phyloP scores from a whole-genome alignment of 1,139 yeast species.

The Kurtzmaniella natalensis region DNA sequence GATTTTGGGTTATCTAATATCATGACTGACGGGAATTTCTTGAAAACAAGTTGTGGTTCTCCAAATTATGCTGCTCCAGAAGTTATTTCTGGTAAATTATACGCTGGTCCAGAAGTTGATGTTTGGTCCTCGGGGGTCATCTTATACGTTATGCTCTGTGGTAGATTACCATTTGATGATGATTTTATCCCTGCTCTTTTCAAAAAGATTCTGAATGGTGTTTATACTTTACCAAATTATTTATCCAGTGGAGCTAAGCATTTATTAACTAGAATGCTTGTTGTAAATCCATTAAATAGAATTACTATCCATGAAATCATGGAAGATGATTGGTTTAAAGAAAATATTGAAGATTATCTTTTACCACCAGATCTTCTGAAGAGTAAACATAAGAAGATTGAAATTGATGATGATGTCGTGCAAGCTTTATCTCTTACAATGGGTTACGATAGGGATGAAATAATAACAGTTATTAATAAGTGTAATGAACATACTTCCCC shows the following conservation, averaged over 20 bases:
- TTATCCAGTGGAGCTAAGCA: slow-evolving; percentile 85
- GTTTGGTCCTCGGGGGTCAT: slow-evolving; percentile 99
- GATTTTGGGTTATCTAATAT: slow-evolving; percentile 94
- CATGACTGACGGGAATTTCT: slow-evolving; percentile 96
- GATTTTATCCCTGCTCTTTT: slow-evolving; percentile 95
- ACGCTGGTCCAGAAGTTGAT: slow-evolving; percentile 98
- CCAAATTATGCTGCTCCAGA: slow-evolving; percentile 99
- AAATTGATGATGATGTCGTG: slow-evolving; percentile 76
- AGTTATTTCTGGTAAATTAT: slow-evolving; percentile 90
- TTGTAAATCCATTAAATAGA: slow-evolving; percentile 93
- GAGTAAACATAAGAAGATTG: slow-evolving; percentile 36
- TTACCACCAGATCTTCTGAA: slow-evolving; percentile 62
- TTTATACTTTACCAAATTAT: slow-evolving; percentile 87
- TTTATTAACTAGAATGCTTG: slow-evolving; percentile 86
- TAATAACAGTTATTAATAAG: slow-evolving; percentile 61
- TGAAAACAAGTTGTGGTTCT: slow-evolving; percentile 94
- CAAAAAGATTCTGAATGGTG: slow-evolving; percentile 93
- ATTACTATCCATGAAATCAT: slow-evolving; percentile 91
- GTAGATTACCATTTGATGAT: slow-evolving; percentile 95
- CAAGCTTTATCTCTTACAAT: slow-evolving; percentile 76
- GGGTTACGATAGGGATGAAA: slow-evolving; percentile 91
- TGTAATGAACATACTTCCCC: slow-evolving; percentile 40
- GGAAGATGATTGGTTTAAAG: slow-evolving; percentile 95
- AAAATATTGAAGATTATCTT: slow-evolving; percentile 76
- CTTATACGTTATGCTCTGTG: slow-evolving; percentile 93